Base-by-base conservation (phyloP, 768 basidiomycete species). In the Cystoderma amianthinum region DNA sequence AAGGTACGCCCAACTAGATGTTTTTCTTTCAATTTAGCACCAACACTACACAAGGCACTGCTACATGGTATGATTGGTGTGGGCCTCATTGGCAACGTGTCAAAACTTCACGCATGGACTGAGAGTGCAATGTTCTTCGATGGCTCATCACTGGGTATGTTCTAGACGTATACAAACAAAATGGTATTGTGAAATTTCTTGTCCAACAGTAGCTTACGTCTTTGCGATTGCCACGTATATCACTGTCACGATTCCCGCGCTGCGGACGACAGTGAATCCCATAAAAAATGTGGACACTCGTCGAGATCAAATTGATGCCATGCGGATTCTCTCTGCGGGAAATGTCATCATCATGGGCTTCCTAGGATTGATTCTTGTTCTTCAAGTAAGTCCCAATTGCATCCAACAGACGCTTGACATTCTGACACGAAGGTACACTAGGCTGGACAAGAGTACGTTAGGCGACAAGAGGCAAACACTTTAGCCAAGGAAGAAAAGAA, bases 81-180 rank as follows among this genome's bases (percentile, higher is more conserved):
- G 13, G 88, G 89, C 9, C 58, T 96, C 24, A 50, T 83, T 18
- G 85, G 83, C 7, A 69, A 92, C 38, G 50, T 92, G 7, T 72
- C 76, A 36, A 97, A 96, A 60, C 68, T 96, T 44, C 72, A 86
- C 60, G 76, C 70, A 46, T 96, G 92, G 90, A 81, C 83, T 55
- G 93, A 96, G 54, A 90, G 86, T 50, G 94, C 94, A 5, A 74
- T 94, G 65, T 93, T 89, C 68, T 97, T 97, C 59, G 94, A 97
- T 60, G 94, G 94, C 16, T 82, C 84, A 17, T 82, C 80, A 49
- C 62, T 95, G 44, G 89, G 93, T 93, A 49, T 51, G 78, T 68
- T 25, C 33, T 37, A 22, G 16, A 38, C n/a, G n/a, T n/a, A n/a
- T n/a, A 22, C 28, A 18, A 11, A 21, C 32, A 5, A 13, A 36